Evolutionary conservation across 2,329 filamentous ascomycete genomes (phyloP).

Genomic region (Aspergillus tamarii): DNA sequence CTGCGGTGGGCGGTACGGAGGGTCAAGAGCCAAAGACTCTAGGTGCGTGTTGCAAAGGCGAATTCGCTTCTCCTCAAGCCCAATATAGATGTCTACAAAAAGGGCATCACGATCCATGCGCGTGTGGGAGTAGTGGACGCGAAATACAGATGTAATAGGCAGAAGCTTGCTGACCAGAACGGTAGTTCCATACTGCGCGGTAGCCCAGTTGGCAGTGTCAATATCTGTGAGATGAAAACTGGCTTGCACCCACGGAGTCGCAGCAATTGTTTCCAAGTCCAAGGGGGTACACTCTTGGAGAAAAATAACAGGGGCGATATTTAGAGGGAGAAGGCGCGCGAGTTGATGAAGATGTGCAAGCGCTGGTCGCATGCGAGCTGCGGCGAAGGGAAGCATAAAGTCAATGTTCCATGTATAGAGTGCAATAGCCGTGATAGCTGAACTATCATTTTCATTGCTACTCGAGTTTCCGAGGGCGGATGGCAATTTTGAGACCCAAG

Average conservation of each 20-base stretch:
- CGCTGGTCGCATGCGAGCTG: conserved; percentile 10
- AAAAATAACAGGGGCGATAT: background rate
- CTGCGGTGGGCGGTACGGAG: conserved; percentile 10
- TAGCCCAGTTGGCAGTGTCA: conserved; percentile 6
- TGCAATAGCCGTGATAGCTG: background rate
- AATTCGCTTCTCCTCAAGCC: background rate
- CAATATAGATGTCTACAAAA: conserved; percentile 9
- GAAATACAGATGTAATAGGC: conserved; percentile 1
- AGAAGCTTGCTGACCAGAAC: background rate
- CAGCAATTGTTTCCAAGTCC: conserved; percentile 6
- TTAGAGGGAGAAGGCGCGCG: background rate
- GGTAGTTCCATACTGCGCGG: conserved; percentile 11
- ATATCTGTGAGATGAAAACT: conserved; percentile 11
- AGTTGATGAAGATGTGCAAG: conserved; percentile 3
- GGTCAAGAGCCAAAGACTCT: conserved; percentile 11
- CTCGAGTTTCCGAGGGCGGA: background rate
- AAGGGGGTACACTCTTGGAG: conserved; percentile 13
- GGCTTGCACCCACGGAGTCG: conserved; percentile 8
- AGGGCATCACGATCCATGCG: conserved; percentile 16
- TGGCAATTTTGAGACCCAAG: background rate
- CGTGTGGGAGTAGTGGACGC: conserved; percentile 13
- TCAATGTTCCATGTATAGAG: conserved; percentile 17
- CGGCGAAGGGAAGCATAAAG: conserved; percentile 13
- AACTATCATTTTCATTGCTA: background rate
- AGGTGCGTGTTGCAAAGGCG: conserved; percentile 16